Evolutionary conservation across 129 eudicot genomes (phyloP), one percentile per base, ranked within the genome.

Genomic region (Artemisia tridentata): DNA sequence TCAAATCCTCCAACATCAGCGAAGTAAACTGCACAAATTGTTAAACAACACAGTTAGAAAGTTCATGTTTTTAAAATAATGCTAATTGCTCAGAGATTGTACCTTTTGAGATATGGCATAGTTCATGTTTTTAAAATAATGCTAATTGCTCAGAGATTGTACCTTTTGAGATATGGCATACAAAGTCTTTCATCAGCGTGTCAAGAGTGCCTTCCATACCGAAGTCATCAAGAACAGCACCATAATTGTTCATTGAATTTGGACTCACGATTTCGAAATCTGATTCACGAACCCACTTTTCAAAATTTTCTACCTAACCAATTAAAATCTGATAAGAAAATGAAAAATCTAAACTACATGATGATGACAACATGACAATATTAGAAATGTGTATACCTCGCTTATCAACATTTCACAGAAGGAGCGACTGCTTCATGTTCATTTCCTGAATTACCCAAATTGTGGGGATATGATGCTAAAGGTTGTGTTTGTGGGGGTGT

Each of bases 181-280:
- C 73, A 54, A 85, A 89, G 59, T 92, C 98, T 50, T 85, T 91
- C 92, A 92, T 83, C 41, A 92, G 76, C 80, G 85, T 92, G 63
- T 83, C 87, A 78, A 92, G 98, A 87, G 91, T 92, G 31, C 84
- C 75, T 72, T 89, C 85, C 82, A 92, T 69, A 76, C 98, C 98
- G 78, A 92, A 92, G 70, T 92, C 98, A 87, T 92, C 98, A 66
- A 92, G 92, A 62, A 92, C 96, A 76, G 90, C 96, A 65, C 98
- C 98, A 80, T 65, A 85, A 61, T 83, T 89, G 63, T 92, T 92
- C 98, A 92, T 89, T 47, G 95, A 81, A 71, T 87, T 92, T 38
- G 98, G 98, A 31, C 92, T 82, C 98, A 92, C 87, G 79, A 89
- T 89, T 84, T 89, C 85, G 88, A 89, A 83, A 72, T 87, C 87